Conservation (phyloP, 176 grass and related monocot species). For the Sorghum bicolor region DNA sequence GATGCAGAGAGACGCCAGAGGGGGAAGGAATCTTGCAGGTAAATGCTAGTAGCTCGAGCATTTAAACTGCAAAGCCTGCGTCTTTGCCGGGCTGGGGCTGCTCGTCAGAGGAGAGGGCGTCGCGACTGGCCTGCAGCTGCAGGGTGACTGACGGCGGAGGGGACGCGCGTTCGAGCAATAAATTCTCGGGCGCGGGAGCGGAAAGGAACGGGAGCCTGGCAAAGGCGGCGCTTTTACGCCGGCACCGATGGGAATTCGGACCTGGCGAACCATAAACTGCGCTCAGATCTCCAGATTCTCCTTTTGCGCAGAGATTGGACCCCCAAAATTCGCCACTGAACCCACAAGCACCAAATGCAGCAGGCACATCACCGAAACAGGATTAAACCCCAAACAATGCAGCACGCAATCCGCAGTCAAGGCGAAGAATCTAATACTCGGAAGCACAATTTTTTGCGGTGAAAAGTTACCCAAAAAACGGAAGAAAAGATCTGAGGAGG, state of each 20-base stretch:
- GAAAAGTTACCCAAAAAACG: neutral
- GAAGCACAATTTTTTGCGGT: neutral
- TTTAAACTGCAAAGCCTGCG: constrained; percentile 41
- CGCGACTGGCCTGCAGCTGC: constrained; percentile 1
- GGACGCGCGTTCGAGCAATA: constrained; percentile 40
- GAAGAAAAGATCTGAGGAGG: neutral
- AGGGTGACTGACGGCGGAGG: neutral
- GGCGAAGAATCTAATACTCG: neutral
- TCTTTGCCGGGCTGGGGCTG: neutral
- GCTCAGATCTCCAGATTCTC: constrained; percentile 20
- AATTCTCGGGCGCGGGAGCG: constrained; percentile 53
- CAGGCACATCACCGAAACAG: neutral
- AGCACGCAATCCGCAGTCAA: neutral
- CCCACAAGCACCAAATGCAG: constrained; percentile 11
- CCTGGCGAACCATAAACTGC: constrained; percentile 25
- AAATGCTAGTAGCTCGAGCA: constrained; percentile 2
- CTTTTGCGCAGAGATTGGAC: neutral
- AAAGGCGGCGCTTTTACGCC: constrained; percentile 42
- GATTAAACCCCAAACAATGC: neutral
- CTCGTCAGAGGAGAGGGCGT: constrained; percentile 16
- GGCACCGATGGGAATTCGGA: constrained; percentile 25
- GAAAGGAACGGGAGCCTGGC: constrained; percentile 38
- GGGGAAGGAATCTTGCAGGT: constrained; percentile 29
- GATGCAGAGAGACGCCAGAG: neutral
- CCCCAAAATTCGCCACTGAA: neutral